A percentile compares a stretch with the other conserved stretches of the same genome.
phyloP scores from a whole-genome alignment of 2,329 filamentous ascomycete genomes.

The Phialophora chinensis region DNA sequence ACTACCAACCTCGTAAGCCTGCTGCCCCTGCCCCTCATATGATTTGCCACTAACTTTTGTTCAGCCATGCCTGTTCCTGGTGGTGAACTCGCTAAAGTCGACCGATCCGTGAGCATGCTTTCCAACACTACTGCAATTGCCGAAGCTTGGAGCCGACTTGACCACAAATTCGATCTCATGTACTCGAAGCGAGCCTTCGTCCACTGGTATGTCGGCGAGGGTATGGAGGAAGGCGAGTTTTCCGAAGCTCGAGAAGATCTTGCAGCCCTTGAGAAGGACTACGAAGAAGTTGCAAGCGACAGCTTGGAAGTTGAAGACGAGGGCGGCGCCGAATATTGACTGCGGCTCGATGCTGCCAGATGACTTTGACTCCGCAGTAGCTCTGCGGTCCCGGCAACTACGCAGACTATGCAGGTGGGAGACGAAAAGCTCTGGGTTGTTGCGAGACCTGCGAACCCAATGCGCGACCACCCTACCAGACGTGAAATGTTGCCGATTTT shows the following conservation, averaged over 20 bases:
- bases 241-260: slow-evolving; percentile 85
- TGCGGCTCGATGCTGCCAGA: not conserved
- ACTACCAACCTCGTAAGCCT: slow-evolving; percentile 61
- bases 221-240: slow-evolving; percentile 93
- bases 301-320: slow-evolving; percentile 64
- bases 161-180: slow-evolving; percentile 74
- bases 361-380: not conserved
- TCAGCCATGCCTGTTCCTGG: slow-evolving; percentile 56
- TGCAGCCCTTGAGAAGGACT: slow-evolving; percentile 83
- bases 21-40: not conserved
- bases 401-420: not conserved
- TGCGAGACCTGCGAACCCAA: not conserved
- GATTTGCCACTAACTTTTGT: slow-evolving; percentile 13
- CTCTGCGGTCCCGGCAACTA: not conserved
- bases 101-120: slow-evolving; percentile 66
- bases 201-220: slow-evolving; percentile 82
- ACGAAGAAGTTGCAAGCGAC: slow-evolving; percentile 82
- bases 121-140: slow-evolving; percentile 71
- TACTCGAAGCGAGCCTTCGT: slow-evolving; percentile 72
- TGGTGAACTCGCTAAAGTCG: slow-evolving; percentile 60
- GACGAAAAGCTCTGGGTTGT: not conserved
- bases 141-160: slow-evolving; percentile 68
- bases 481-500: slow-evolving; percentile 4
- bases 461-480: not conserved
- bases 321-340: slow-evolving; percentile 32